Evolutionary conservation across 2,329 filamentous ascomycete species (phyloP).

Genomic region (Immersiporthe knoxdaviesiana): DNA sequence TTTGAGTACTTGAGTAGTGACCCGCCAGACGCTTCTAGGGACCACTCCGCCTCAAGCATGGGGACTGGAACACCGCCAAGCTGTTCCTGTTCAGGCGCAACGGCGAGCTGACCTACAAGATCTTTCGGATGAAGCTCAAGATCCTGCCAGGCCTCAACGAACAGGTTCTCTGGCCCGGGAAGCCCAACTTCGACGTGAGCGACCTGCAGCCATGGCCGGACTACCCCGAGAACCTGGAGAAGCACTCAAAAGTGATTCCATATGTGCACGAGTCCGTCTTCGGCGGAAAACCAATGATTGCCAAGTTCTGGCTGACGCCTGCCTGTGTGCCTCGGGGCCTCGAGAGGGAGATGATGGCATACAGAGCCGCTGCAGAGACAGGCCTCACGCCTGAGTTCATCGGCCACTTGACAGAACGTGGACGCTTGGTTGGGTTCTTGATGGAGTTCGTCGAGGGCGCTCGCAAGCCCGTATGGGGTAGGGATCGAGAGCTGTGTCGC

Average conservation of each 20-base stretch:
- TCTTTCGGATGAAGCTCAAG: neutral
- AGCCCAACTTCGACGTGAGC: conserved; percentile 13
- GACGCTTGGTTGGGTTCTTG: conserved; percentile 23
- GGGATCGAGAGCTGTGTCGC: conserved; percentile 23
- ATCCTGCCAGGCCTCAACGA: conserved; percentile 4
- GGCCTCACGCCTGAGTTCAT: conserved; percentile 20
- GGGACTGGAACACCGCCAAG: conserved; percentile 19
- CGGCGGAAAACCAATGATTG: conserved; percentile 10
- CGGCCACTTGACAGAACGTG: conserved; percentile 20
- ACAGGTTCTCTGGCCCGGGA: conserved; percentile 12
- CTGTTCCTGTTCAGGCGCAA: neutral
- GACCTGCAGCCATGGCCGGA: neutral
- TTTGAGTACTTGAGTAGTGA: neutral
- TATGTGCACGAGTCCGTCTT: neutral
- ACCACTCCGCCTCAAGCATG: neutral
- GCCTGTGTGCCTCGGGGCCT: neutral
- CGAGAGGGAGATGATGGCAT: conserved; percentile 27
- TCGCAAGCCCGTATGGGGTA: conserved; percentile 1
- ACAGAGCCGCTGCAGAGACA: conserved; percentile 10
- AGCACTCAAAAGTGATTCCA: neutral
- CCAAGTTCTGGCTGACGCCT: conserved; percentile 25
- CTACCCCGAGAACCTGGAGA: neutral
- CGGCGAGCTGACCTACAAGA: neutral
- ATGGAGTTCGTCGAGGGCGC: conserved; percentile 14
- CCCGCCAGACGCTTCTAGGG: neutral